Conservation (phyloP, 768 basidiomycete genomes). For the Ramaria sp. region DNA sequence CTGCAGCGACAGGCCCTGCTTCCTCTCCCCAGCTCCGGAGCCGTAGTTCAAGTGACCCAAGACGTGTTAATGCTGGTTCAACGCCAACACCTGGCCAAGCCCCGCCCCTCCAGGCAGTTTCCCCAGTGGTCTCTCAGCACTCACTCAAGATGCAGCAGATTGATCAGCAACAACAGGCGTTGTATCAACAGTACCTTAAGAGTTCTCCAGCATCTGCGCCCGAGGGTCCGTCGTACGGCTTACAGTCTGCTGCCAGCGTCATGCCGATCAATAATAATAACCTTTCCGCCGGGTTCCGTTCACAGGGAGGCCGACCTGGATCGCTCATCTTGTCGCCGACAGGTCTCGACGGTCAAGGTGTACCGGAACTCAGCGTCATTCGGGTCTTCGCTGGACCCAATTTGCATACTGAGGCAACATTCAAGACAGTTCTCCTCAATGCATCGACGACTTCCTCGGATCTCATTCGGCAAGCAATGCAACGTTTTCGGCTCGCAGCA, state of each 20-base stretch:
- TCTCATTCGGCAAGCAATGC: slow-evolving; percentile 84
- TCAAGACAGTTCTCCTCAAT: slow-evolving; percentile 95
- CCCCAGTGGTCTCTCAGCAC: slow-evolving; percentile 41
- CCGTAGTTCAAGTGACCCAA: slow-evolving; percentile 11
- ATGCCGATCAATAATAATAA: slow-evolving; percentile 31
- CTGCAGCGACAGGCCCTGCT: not conserved
- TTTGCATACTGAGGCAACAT: slow-evolving; percentile 89
- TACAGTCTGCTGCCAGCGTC: slow-evolving; percentile 64
- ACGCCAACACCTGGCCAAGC: slow-evolving; percentile 20
- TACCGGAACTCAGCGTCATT: slow-evolving; percentile 86
- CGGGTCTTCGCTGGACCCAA: slow-evolving; percentile 91
- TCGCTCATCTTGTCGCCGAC: slow-evolving; percentile 61
- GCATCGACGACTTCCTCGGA: slow-evolving; percentile 74
- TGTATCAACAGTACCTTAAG: slow-evolving; percentile 85
- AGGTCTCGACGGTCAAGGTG: slow-evolving; percentile 47
- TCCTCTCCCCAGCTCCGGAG: slow-evolving; percentile 23
- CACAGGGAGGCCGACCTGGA: slow-evolving; percentile 51
- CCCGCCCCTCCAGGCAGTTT: slow-evolving; percentile 13
- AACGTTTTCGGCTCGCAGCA: slow-evolving; percentile 77
- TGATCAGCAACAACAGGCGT: slow-evolving; percentile 79
- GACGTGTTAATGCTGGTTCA: slow-evolving; percentile 15
- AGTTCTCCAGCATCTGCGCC: slow-evolving; percentile 73
- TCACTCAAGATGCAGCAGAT: slow-evolving; percentile 66
- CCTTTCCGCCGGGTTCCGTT: slow-evolving; percentile 18
- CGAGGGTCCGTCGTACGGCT: slow-evolving; percentile 64